Conservation (phyloP, 2,329 filamentous ascomycete species). For the Tolypocladium pustulatum region DNA sequence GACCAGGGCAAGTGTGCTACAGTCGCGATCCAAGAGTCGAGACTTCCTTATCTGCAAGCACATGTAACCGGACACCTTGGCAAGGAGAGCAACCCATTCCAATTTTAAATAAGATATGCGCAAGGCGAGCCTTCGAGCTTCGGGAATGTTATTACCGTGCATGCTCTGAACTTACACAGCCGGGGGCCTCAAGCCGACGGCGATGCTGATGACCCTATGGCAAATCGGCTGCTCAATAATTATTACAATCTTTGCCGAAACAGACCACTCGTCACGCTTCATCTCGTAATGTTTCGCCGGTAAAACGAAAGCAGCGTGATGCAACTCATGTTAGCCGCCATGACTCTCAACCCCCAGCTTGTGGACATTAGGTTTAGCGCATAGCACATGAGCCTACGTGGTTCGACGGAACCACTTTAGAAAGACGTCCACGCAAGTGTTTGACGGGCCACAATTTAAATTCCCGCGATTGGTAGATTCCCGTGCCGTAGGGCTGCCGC, state of each 20-base stretch:
- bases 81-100: neutral
- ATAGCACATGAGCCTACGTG: neutral
- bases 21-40: neutral
- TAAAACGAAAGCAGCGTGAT: neutral
- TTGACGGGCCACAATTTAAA: neutral
- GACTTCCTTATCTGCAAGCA: neutral
- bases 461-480: neutral
- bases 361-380: neutral
- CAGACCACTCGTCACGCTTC: neutral
- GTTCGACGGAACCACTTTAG: neutral
- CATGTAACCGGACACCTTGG: neutral
- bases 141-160: too few species aligned
- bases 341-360: neutral
- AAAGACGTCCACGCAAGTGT: neutral
- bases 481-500: neutral
- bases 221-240: neutral
- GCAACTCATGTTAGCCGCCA: neutral
- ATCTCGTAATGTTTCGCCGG: neutral
- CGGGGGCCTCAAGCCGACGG: neutral
- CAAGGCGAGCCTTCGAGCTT: neutral
- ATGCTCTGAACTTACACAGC: neutral
- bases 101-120: neutral
- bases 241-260: neutral
- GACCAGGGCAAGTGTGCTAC: too few species aligned
- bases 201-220: neutral